Base-by-base conservation (phyloP, 2,329 filamentous ascomycete species). In the Claviceps arundinis region DNA sequence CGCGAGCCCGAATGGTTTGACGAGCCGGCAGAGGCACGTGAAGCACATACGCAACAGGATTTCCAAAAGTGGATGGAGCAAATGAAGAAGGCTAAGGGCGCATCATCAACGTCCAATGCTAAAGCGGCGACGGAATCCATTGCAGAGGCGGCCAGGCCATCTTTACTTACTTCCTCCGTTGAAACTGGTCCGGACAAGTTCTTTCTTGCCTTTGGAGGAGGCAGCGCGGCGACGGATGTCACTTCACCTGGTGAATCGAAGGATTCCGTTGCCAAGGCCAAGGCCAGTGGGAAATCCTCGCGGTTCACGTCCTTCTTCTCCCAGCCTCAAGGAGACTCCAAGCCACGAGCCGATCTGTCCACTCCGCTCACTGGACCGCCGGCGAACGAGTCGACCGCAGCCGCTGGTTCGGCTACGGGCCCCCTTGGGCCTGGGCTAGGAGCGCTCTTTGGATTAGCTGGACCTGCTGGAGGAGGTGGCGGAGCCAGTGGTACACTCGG, bases 1-100 rank as follows among this genome's bases (percentile, higher is more conserved):
- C 82, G 87, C 57, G 88, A 95, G 49, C 90, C 91, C 5, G 90
- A 95, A 67, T 95, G 90, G 91, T 76, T 95, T 67, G 89, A 94
- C 62, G 78, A 84, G 54, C 76, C 76, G 22, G 83, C 85, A 54
- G 84, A 87, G 50, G 81, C 84, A 60, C 72, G 78, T 38, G 80
- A 85, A 60, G 78, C 76, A 5, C 86, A 88, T 60, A 95, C 89
- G 1, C 84, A 88, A 61, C 89, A 94, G 62, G 90, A 96, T 58
- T 94, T 96, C 66, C 85, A 94, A 69, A 87, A 87, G 59, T 96
- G 91, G 82, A 95, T 95, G 76, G 88, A 94, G 60, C 78, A 77
- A 57, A 94, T 94, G 89, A 91, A 87, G 67, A 82, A 82, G 41
- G 77, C 80, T 56, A 80, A 75, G 60, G 69, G 64, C 54, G 65